These are phyloP conservation scores for Reticulascus tulasneorum DNA, from an alignment of 2,329 filamentous ascomycete genomes.

Conservation along the genomic window DNA sequence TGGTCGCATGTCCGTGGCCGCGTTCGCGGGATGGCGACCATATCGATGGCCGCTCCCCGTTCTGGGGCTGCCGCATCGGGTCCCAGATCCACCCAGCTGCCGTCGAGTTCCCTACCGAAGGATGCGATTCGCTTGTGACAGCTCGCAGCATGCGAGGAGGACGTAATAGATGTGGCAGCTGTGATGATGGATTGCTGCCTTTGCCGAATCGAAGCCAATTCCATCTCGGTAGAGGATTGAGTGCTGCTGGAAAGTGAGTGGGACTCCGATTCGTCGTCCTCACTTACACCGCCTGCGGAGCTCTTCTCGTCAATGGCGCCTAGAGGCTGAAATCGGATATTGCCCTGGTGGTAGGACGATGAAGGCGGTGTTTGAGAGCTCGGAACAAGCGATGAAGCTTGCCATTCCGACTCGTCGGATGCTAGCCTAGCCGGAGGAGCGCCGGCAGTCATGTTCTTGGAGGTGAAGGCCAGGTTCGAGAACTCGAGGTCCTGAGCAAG, in stretches of 20 bases:
- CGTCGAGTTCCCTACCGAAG: conserved; percentile 7
- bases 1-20: conserved; percentile 9
- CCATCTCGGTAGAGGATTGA: conserved; percentile 30
- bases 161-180: conserved; percentile 34
- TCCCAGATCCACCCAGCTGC: conserved; percentile 18
- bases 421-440: conserved; percentile 35
- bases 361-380: conserved; percentile 3
- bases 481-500: conserved; percentile 51
- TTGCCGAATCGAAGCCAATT: conserved; percentile 26
- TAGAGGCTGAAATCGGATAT: conserved; percentile 10
- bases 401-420: conserved; percentile 16
- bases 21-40: conserved; percentile 11
- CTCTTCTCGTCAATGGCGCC: conserved; percentile 13
- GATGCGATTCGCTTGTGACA: conserved; percentile 16
- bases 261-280: conserved; percentile 17
- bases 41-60: conserved; percentile 12
- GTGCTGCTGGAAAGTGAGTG: conserved; percentile 27
- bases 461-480: conserved; percentile 43
- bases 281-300: conserved; percentile 7
- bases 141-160: conserved; percentile 24
- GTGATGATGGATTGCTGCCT: conserved; percentile 35
- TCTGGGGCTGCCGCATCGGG: conserved; percentile 14
- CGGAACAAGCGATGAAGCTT: conserved; percentile 5
- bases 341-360: conserved; percentile 7
- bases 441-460: conserved; percentile 51